Conservation (phyloP, 176 grass and related monocot genomes). For the Leersia perrieri region DNA sequence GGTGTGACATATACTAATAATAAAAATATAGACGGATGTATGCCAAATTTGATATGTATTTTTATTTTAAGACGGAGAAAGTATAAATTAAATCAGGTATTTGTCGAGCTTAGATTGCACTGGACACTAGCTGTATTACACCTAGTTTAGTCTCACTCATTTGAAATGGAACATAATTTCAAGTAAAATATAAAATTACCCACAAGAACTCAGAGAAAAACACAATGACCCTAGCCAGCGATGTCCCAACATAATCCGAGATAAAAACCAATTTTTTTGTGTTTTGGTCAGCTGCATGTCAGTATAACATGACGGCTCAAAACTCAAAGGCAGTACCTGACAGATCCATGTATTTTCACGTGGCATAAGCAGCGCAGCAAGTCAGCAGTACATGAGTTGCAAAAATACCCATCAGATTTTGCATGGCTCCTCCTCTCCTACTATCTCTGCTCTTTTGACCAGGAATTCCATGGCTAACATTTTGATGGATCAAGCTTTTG, state of each 20-base stretch:
- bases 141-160: background rate
- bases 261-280: background rate
- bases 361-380: background rate
- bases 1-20: no score
- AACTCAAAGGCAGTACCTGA: background rate
- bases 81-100: background rate
- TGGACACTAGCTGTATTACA: background rate
- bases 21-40: no score
- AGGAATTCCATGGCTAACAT: constrained; percentile 1
- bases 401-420: background rate
- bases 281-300: background rate
- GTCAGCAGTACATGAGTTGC: constrained; percentile 5
- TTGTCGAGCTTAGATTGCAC: background rate
- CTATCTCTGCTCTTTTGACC: background rate
- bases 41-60: no score
- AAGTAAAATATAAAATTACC: background rate
- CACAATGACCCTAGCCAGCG: background rate
- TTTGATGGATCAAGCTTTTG: constrained; percentile 9
- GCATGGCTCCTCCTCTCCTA: background rate
- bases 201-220: background rate
- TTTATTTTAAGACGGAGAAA: no score
- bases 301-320: background rate
- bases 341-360: background rate
- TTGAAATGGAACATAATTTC: background rate
- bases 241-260: background rate